phyloP scores from a whole-genome alignment of 2,329 filamentous ascomycete genomes.

The Botrytis porri region DNA sequence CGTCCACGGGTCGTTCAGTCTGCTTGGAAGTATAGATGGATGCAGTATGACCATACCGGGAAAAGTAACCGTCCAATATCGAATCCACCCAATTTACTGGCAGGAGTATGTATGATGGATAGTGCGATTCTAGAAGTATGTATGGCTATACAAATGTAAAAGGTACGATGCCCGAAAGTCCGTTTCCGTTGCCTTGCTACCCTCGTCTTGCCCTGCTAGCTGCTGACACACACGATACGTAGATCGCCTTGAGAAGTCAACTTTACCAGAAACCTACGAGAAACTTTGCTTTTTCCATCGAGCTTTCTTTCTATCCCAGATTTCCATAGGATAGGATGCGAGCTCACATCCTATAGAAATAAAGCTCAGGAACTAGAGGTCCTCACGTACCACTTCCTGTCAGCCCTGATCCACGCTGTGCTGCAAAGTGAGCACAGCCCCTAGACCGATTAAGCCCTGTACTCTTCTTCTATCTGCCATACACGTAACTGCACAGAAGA shows the following conservation, averaged over 20 bases:
- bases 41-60: slow-evolving; percentile 1
- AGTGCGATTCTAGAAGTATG: not conserved
- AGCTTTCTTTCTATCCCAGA: not conserved
- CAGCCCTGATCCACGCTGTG: not conserved
- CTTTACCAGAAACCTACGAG: not conserved
- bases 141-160: not conserved
- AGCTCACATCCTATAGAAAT: not conserved
- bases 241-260: not conserved
- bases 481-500: not conserved
- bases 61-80: not conserved
- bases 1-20: not conserved
- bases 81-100: slow-evolving; percentile 1
- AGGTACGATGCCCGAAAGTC: not conserved
- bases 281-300: not conserved
- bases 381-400: not conserved
- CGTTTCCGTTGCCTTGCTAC: not conserved
- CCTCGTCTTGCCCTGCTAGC: not conserved
- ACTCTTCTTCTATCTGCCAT: not conserved
- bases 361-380: not conserved
- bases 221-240: slow-evolving; percentile 1
- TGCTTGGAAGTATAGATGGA: not conserved
- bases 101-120: not conserved
- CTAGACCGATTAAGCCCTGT: not conserved
- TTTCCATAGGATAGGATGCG: not conserved
- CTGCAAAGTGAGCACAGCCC: not conserved